Evolutionary conservation across 2,329 filamentous ascomycete genomes (phyloP), one percentile per base, ranked within the genome.

Genomic region (Dryadomyces quercivorus): DNA sequence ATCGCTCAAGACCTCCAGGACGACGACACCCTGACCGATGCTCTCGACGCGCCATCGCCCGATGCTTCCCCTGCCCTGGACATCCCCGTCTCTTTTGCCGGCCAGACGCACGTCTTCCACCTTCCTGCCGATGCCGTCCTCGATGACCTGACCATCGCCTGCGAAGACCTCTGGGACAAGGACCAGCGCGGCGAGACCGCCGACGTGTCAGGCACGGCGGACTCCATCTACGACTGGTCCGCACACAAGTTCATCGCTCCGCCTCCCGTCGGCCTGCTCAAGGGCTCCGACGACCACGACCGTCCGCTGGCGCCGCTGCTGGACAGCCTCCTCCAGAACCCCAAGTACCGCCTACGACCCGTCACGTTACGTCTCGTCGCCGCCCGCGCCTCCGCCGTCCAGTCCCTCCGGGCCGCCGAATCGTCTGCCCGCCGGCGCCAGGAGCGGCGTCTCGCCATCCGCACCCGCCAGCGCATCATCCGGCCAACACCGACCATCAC

Each of bases 321-420:
- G 51, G 46, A 44, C 52, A 58, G 56, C 50, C 48, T 26, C 8
- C 4, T 16, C 16, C 16, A 8, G 16, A 13, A 20, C 15, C 7
- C 7, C 12, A n/a, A 44, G 42, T 15, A 40, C 1, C 9, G 34
- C 42, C 8, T 20, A 50, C 42, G 42, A 9, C 34, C 46, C 15
- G 21, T 42, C 8, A 5, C 16, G 50, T 59, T 69, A 46, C 63
- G 62, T 16, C 59, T 69, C 16, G 60, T 69, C 54, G 64, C 64
- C 34, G 60, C 65, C 9, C 62, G 62, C 12, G 54, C 54, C 31
- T 53, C 56, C 3, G 60, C 58, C 34, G 59, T 69, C 6, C 50
- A 57, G 38, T 51, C 56, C 31, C 58, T 69, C n/a, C 58, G 60
- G n/a, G 22, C 54, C 6, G 60, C 62, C 22, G 56, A 57, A 44